These are phyloP conservation scores for Leucocoprinus sp. DNA, from an alignment of 768 basidiomycete genomes.

Conservation along the genomic window DNA sequence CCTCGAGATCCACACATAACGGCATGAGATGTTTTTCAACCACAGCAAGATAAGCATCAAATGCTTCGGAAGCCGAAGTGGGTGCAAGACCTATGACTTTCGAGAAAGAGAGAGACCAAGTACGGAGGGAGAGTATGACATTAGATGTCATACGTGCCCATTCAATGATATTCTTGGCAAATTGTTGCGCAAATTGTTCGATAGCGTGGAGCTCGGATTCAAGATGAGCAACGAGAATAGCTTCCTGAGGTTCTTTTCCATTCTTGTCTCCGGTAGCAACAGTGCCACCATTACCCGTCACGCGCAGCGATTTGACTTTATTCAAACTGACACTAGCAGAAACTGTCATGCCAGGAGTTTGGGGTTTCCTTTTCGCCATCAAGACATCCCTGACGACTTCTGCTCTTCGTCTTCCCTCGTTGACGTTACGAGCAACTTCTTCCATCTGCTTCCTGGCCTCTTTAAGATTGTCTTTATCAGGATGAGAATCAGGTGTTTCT, in stretches of 20 bases:
- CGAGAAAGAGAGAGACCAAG: conserved; percentile 62
- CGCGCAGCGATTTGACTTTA: conserved; percentile 48
- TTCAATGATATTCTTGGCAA: conserved; percentile 53
- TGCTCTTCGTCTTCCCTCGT: conserved; percentile 66
- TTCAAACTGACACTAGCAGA: conserved; percentile 49
- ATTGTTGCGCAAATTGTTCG: conserved; percentile 49
- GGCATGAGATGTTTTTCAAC: conserved; percentile 46
- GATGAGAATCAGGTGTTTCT: conserved; percentile 62
- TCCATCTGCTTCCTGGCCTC: conserved; percentile 55
- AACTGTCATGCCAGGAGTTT: conserved; percentile 32
- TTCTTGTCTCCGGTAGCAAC: conserved; percentile 12
- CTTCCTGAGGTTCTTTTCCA: conserved; percentile 23
- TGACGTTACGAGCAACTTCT: conserved; percentile 66
- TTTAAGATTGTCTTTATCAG: conserved; percentile 52
- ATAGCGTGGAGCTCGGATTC: conserved; percentile 49
- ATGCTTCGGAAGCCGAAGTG: conserved; percentile 48
- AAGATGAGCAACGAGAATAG: conserved; percentile 44
- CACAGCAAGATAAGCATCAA: conserved; percentile 61
- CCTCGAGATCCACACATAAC: conserved; percentile 45
- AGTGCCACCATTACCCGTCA: conserved; percentile 14
- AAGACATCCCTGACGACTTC: conserved; percentile 78
- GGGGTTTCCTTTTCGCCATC: conserved; percentile 29
- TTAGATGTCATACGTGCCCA: conserved; percentile 51
- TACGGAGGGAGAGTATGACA: conserved; percentile 39
- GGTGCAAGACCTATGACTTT: conserved; percentile 54